Evolutionary conservation across 176 grass and related monocot genomes (phyloP), one percentile per base, ranked within the genome.

Genomic region (Eragrostis curvula): DNA sequence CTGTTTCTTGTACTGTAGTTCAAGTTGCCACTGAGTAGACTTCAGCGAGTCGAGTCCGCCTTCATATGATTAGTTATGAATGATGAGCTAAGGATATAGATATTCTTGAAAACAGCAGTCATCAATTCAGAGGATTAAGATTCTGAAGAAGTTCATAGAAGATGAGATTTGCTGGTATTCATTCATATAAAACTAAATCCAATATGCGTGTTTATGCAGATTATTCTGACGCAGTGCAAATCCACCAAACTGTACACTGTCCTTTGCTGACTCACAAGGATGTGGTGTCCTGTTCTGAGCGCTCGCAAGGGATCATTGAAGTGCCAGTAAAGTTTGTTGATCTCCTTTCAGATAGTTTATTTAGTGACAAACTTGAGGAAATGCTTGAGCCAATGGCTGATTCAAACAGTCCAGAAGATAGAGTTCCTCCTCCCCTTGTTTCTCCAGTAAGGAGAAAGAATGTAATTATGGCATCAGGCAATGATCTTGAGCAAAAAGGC

Each of bases 171-270:
- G 79, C 28, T 85, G 82, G 91, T 83, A 39, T 84, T 81, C 32
- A 67, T 69, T 21, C 29, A 45, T 47, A 77, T 88, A 45, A 64
- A 71, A 40, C 59, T 77, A 73, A 77, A n/a, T 58, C 40, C 13
- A 36, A n/a, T 75, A 71, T 75, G 69, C 77, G 77, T 88, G 62
- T 70, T 66, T 84, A 61, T 75, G 81, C 70, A 79, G 62, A 87
- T 75, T 76, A 69, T 91, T 55, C 47, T 85, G 85, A 81, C 67
- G 78, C 9, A 53, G 24, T 53, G 39, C 76, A 80, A 12, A 24
- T 69, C 43, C 49, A 11, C 1, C 68, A 70, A 64, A 80, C 36
- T 77, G 49, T 85, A 64, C 67, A 85, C 7, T 17, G 23, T 80
- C 45, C 49, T 30, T 52, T 72, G 47, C 63, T 81, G 62, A 72